Evolutionary conservation across 83 land plant species (phyloP).

Genomic region (Picea abies): DNA sequence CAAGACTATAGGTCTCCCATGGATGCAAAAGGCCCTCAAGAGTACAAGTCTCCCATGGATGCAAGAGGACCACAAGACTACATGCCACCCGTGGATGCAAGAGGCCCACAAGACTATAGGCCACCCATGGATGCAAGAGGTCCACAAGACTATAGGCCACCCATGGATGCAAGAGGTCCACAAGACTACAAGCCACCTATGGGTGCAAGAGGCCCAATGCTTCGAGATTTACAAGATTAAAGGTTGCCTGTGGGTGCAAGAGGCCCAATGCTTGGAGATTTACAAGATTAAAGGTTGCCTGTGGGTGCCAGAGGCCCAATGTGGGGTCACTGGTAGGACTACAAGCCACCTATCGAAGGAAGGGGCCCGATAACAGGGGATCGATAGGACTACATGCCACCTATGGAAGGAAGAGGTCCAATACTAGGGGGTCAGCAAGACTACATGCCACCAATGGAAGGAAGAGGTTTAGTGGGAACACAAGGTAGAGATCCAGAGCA

Average conservation of each 20-base stretch:
- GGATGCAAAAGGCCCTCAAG: neutral
- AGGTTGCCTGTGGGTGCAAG: neutral
- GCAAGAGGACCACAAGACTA: neutral
- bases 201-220: neutral
- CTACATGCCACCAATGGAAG: neutral
- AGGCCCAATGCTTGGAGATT: neutral
- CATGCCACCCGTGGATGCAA: neutral
- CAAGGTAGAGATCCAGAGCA: neutral
- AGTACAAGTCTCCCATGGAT: neutral
- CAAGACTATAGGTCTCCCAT: neutral
- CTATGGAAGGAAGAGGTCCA: neutral
- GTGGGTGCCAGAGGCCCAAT: neutral
- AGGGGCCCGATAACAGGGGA: neutral
- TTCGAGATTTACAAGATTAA: neutral
- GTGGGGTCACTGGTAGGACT: neutral
- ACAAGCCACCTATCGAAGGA: neutral
- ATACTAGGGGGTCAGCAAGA: neutral
- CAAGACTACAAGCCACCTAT: neutral
- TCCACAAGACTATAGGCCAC: neutral
- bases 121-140: neutral
- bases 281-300: neutral
- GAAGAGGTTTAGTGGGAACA: neutral
- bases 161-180: neutral
- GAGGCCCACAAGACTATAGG: neutral
- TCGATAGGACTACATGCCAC: neutral